These are phyloP conservation scores for Wallacemonas sp. DNA, from an alignment of 208 protist genomes.

Conservation along the genomic window DNA sequence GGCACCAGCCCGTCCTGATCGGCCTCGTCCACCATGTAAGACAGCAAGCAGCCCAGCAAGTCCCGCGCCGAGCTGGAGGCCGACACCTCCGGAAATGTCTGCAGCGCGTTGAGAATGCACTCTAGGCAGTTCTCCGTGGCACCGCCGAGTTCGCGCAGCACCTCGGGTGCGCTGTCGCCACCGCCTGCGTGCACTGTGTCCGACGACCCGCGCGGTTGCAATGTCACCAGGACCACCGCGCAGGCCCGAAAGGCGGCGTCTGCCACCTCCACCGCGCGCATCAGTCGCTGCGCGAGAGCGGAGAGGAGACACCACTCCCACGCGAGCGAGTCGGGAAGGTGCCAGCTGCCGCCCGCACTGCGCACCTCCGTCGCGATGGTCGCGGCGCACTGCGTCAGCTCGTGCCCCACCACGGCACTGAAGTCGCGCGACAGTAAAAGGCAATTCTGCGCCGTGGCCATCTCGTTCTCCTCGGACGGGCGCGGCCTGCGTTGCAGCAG, in stretches of 20 bases:
- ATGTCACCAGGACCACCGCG: constrained; percentile 29
- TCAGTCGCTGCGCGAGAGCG: constrained; percentile 33
- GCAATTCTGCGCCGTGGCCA: constrained; percentile 31
- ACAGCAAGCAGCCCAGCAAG: constrained; percentile 39
- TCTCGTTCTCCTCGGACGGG: constrained; percentile 28
- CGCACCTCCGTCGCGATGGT: background rate
- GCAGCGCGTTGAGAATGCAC: constrained; percentile 48
- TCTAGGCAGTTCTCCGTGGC: constrained; percentile 44
- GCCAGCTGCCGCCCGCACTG: background rate
- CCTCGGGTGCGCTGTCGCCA: background rate
- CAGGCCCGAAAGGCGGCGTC: constrained; percentile 30
- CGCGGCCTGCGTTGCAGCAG: constrained; percentile 44
- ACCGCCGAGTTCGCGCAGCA: background rate
- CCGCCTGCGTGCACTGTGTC: background rate
- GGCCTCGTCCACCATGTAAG: constrained; percentile 35
- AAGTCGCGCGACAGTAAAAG: constrained; percentile 45
- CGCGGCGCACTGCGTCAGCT: constrained; percentile 15
- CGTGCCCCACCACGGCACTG: constrained; percentile 22
- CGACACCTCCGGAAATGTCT: constrained; percentile 43
- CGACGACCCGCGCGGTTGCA: constrained; percentile 20
- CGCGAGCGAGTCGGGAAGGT: background rate
- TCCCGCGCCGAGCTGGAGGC: constrained; percentile 17
- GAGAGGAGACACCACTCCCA: constrained; percentile 28
- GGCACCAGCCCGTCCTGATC: background rate
- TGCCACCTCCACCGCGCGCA: constrained; percentile 33